phyloP scores from a whole-genome alignment of 495 filamentous ascomycete species.

The Sordaria brevicollis region DNA sequence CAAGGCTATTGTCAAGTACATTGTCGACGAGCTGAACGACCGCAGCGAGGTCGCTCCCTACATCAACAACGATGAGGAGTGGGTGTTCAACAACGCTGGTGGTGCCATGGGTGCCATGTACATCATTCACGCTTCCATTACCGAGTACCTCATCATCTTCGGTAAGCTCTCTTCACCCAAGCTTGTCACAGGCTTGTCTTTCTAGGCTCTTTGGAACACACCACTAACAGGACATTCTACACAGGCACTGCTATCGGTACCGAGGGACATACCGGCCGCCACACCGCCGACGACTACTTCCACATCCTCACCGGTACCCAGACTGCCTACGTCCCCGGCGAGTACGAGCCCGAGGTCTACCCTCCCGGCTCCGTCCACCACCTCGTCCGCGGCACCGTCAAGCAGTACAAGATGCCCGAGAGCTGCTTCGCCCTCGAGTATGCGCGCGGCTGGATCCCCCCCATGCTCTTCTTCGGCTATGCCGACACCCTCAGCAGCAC shows the following conservation, averaged over 20 bases:
- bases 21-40: constrained; percentile 45
- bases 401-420: constrained; percentile 77
- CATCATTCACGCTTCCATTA: constrained; percentile 67
- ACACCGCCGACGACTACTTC: constrained; percentile 90
- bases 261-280: constrained; percentile 76
- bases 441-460: constrained; percentile 81
- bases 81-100: constrained; percentile 71
- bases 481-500: constrained; percentile 68
- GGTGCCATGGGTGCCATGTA: constrained; percentile 88
- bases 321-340: constrained; percentile 58
- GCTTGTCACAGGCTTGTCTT: background rate
- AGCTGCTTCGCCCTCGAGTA: constrained; percentile 82
- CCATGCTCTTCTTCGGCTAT: constrained; percentile 80
- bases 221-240: background rate
- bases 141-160: constrained; percentile 76
- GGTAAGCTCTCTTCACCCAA: constrained; percentile 27
- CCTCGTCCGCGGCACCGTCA: constrained; percentile 61
- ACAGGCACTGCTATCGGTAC: constrained; percentile 72
- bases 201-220: background rate
- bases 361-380: constrained; percentile 67
- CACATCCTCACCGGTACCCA: constrained; percentile 72
- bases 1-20: constrained; percentile 52
- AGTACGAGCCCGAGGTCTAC: constrained; percentile 64
- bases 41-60: constrained; percentile 31
- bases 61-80: constrained; percentile 51